Evolutionary conservation across 495 filamentous ascomycete genomes (phyloP), one percentile per base, ranked within the genome.

Genomic region (Poronia punctata): DNA sequence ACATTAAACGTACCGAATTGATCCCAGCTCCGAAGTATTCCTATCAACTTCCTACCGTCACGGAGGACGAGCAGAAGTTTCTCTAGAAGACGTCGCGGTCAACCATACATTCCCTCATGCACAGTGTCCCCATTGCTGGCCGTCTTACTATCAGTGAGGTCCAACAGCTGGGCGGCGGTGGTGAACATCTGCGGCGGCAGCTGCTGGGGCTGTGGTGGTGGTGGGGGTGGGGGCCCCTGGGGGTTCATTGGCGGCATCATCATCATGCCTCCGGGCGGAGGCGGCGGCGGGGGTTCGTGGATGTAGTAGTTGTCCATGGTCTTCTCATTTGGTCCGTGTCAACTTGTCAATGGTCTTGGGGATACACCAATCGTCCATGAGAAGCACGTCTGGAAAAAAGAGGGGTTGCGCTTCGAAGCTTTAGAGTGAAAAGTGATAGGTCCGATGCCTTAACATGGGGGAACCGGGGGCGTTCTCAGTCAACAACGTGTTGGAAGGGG

Each of bases 141-240:
- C 30, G 40, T 43, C 84, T 71, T 75, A 97, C 90, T 97, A 66
- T 98, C 92, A 47, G 92, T 96, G 52, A 98, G 72, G 61, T 98
- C 92, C 25, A 97, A 64, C 29, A 98, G 67, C 62, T 96, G 90
- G 35, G 92, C 88, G 29, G 92, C 89, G 3, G 92, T 98, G 11
- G 93, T 95, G 69, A 98, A 98, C 88, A 97, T 96, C 70, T 98
- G 86, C 32, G 79, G 78, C 4, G 80, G 83, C 24, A 88, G 66
- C 46, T 80, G 76, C 49, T 75, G 74, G 27, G 68, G 64, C 22
- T 64, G 71, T 16, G 59, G 65, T 21, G 60, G 63, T 11, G 61
- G 35, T 15, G 29, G 61, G 1, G 62, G 59, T 0, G 60, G 53
- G 16, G 34, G 44, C n/a, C 23, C 43, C 42, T 14, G 43, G 35